phyloP scores from a whole-genome alignment of 257 asterid species.

The Gardenia jasminoides region DNA sequence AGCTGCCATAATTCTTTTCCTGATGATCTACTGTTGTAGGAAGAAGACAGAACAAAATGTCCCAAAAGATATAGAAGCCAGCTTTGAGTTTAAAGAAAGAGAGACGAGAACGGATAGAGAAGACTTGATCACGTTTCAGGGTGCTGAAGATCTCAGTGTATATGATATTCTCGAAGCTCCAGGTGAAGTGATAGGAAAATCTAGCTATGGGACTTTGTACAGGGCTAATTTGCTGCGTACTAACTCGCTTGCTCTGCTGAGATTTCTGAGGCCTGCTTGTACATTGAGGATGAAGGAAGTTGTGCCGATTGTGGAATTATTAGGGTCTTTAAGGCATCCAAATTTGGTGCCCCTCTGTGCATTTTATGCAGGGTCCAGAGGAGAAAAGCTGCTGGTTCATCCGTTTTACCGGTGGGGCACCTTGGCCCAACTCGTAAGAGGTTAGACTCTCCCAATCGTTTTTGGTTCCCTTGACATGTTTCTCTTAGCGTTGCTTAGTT shows the following conservation, averaged over 20 bases:
- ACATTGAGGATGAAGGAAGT: slow-evolving; percentile 69
- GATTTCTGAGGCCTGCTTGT: slow-evolving; percentile 92
- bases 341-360: slow-evolving; percentile 81
- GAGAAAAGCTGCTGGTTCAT: slow-evolving; percentile 86
- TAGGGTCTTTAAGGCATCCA: slow-evolving; percentile 75
- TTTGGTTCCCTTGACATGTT: neutral
- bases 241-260: slow-evolving; percentile 56
- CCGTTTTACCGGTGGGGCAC: slow-evolving; percentile 67
- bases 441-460: slow-evolving; percentile 30
- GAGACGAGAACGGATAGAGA: slow-evolving; percentile 42
- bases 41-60: slow-evolving; percentile 33
- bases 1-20: slow-evolving; percentile 28
- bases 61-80: slow-evolving; percentile 43
- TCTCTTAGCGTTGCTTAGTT: slow-evolving; percentile 6
- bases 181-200: slow-evolving; percentile 87
- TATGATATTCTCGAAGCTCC: slow-evolving; percentile 81
- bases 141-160: slow-evolving; percentile 61
- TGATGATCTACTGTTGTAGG: slow-evolving; percentile 35
- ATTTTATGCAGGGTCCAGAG: slow-evolving; percentile 80
- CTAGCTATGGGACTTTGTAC: slow-evolving; percentile 76
- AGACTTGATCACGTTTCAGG: slow-evolving; percentile 65
- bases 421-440: slow-evolving; percentile 69
- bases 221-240: slow-evolving; percentile 59
- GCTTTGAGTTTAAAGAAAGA: slow-evolving; percentile 41
- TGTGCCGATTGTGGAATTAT: slow-evolving; percentile 52